Evolutionary conservation across 352 stramenopile genomes (phyloP).

Genomic region (Phytophthora sp.): DNA sequence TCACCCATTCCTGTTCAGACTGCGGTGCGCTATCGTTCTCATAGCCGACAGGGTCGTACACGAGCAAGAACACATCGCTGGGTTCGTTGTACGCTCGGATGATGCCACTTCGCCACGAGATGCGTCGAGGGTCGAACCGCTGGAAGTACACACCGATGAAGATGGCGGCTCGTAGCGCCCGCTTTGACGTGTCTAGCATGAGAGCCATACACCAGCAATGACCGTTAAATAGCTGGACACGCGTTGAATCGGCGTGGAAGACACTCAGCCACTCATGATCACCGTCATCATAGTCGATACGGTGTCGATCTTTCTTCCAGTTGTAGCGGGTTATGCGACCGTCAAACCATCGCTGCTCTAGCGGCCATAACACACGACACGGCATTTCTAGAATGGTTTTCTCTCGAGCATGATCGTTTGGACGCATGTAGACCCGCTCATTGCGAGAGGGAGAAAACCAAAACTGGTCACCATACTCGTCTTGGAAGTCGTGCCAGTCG

Average conservation of each 20-base stretch:
- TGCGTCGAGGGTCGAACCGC: conserved; percentile 53
- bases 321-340: conserved; percentile 63
- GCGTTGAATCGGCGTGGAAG: conserved; percentile 39
- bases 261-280: conserved; percentile 80
- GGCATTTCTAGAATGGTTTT: conserved; percentile 62
- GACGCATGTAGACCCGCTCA: conserved; percentile 60
- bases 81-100: conserved; percentile 62
- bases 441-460: conserved; percentile 85
- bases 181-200: conserved; percentile 65
- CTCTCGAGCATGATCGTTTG: conserved; percentile 64
- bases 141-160: conserved; percentile 61
- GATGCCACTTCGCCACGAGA: conserved; percentile 56
- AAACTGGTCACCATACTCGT: conserved; percentile 68
- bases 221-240: conserved; percentile 72
- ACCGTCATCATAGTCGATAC: conserved; percentile 76
- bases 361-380: conserved; percentile 74
- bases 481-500: conserved; percentile 76
- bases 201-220: conserved; percentile 74
- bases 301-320: conserved; percentile 67
- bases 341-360: conserved; percentile 81
- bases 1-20: conserved; percentile 60
- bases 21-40: conserved; percentile 11
- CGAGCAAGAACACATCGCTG: conserved; percentile 61
- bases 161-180: conserved; percentile 55
- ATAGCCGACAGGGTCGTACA: conserved; percentile 44